Evolutionary conservation across 2,329 filamentous ascomycete genomes (phyloP), one percentile per base, ranked within the genome.

Genomic region (Meredithiella fracta): DNA sequence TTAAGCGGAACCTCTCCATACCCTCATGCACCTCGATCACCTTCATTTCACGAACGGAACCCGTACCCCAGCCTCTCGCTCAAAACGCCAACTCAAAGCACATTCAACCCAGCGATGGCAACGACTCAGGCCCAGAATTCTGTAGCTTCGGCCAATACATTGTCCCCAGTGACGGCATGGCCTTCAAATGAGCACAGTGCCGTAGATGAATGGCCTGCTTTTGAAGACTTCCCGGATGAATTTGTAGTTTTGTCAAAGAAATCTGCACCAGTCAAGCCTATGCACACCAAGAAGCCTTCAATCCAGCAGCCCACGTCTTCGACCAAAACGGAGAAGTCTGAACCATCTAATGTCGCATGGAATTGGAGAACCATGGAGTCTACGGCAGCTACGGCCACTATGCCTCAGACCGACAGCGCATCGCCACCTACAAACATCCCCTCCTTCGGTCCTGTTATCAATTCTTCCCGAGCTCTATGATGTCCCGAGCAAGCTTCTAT

Each of bases 361-460:
- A 31, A 52, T 9, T 52, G 50, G 50, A 17, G 34, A 40, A 8
- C 29, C 29, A 38, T 52, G 50, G 40, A 49, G 22, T 11, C 51
- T 7, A 53, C 31, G n/a, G 40, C 53, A 9, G 29, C 40, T 29
- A 22, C 37, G 26, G 25, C 26, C 17, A 54, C 22, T 6, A 22
- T 37, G 3, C 4, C 31, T 6, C n/a, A 23, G 15, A 47, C 22
- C 26, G 9, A 53, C 22, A 44, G 47, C 26, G 20, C 23, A 3
- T 70, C 73, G 23, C 85, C 87, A 4, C 89, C 89, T 3, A 87
- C 82, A 17, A 96, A 95, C 64, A 81, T 96, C 6, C 91, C 91
- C 91, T 3, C 91, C 91, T 1, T 86, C 86, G 0, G 76, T 94
- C 20, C 73, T 97, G 14, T 74, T 97, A 22, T 82, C 85, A 7